These are phyloP conservation scores for Trichoderma gamsii DNA, from an alignment of 495 filamentous ascomycete genomes.

Conservation along the genomic window DNA sequence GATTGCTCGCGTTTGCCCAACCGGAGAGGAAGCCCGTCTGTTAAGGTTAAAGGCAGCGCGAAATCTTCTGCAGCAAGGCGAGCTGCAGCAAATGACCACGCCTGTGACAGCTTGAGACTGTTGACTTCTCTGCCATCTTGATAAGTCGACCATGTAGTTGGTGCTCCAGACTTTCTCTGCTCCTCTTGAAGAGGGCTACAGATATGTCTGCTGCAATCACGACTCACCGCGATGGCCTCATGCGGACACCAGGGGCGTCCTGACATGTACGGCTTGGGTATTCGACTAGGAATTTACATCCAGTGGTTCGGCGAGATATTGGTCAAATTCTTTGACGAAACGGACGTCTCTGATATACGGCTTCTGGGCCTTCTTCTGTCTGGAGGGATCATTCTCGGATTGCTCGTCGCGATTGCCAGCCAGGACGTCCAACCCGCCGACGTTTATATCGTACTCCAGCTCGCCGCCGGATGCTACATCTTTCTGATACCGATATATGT, in stretches of 20 bases:
- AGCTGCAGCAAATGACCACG: background rate
- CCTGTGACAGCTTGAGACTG: background rate
- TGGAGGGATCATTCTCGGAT: background rate
- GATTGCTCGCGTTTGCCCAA: background rate
- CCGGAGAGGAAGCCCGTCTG: background rate
- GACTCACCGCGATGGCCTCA: background rate
- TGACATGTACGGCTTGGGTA: slow-evolving; percentile 23
- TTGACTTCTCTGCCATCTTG: background rate
- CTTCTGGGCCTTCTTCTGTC: slow-evolving; percentile 19
- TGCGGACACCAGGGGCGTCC: slow-evolving; percentile 13
- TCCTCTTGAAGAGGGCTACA: background rate
- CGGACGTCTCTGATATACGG: slow-evolving; percentile 19
- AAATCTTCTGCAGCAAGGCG: background rate
- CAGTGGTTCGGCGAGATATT: slow-evolving; percentile 19
- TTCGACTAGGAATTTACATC: slow-evolving; percentile 22
- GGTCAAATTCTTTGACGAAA: slow-evolving; percentile 21
- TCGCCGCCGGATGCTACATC: slow-evolving; percentile 26
- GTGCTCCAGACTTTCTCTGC: background rate
- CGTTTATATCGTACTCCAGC: slow-evolving; percentile 27
- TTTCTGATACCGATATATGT: slow-evolving; percentile 24
- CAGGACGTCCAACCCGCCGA: slow-evolving; percentile 8
- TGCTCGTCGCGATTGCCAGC: background rate
- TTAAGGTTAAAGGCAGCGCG: background rate
- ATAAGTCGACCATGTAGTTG: background rate
- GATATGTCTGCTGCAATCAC: background rate